Conservation (phyloP, 169 alveolate species). For the Besnoitia besnoiti region DNA sequence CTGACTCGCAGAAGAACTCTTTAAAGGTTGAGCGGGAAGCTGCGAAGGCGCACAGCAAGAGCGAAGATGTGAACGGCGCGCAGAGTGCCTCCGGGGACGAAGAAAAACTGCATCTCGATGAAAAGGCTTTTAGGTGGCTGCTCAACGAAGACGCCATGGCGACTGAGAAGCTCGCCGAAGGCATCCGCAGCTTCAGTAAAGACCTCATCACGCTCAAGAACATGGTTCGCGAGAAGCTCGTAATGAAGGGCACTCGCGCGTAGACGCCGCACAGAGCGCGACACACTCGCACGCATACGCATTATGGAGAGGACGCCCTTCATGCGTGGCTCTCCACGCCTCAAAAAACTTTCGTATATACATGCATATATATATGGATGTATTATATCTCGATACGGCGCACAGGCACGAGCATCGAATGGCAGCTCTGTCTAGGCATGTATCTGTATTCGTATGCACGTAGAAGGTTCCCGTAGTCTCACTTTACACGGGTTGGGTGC, state of each 20-base stretch:
- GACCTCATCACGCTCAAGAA: conserved; percentile 77
- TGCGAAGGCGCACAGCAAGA: background rate
- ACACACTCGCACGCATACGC: background rate
- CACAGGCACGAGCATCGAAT: too few species aligned
- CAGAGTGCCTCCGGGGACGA: background rate
- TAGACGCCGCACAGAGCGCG: too few species aligned
- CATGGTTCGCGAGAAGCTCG: conserved; percentile 61
- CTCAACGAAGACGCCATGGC: conserved; percentile 84
- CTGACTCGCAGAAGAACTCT: conserved; percentile 48
- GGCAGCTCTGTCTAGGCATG: too few species aligned
- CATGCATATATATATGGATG: background rate
- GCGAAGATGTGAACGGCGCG: background rate
- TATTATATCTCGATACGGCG: too few species aligned
- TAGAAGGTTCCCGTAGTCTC: too few species aligned
- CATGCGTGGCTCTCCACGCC: background rate
- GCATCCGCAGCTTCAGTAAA: conserved; percentile 81
- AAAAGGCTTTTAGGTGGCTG: conserved; percentile 75
- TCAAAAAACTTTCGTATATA: background rate
- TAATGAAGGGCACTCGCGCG: background rate
- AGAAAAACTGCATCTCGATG: conserved; percentile 66
- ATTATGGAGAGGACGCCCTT: too few species aligned
- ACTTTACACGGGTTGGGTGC: too few species aligned
- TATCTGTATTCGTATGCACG: too few species aligned
- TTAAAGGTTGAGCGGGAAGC: conserved; percentile 29
- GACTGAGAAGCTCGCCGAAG: conserved; percentile 85